Evolutionary conservation across 768 basidiomycete genomes (phyloP).

Genomic region (Suillus cothurnatus): DNA sequence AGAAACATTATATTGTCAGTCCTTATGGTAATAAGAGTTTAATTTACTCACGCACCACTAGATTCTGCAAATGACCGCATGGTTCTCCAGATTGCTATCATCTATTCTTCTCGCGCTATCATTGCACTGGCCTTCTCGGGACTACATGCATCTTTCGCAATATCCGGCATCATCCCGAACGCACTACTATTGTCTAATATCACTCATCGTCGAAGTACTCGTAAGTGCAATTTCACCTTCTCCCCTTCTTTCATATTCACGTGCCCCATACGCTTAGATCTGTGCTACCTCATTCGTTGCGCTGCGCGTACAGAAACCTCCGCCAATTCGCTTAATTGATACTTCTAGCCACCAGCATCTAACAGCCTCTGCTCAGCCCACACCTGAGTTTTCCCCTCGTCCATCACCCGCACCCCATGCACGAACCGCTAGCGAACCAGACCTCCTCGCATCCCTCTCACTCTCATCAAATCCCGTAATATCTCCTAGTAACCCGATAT

Average conservation of each 20-base stretch:
- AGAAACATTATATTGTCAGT: constrained; percentile 63
- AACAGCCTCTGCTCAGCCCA: constrained; percentile 40
- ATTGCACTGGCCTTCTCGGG: constrained; percentile 43
- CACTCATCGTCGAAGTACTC: constrained; percentile 52
- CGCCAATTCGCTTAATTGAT: constrained; percentile 69
- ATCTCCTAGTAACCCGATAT: constrained; percentile 53
- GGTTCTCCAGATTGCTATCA: constrained; percentile 58
- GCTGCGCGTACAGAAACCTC: constrained; percentile 68
- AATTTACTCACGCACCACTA: constrained; percentile 30
- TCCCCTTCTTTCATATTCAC: constrained; percentile 11
- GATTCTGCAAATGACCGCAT: constrained; percentile 60
- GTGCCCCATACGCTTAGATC: constrained; percentile 39
- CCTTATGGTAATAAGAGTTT: neutral
- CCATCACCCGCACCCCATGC: constrained; percentile 29
- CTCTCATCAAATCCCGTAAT: constrained; percentile 68
- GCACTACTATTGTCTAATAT: constrained; percentile 49
- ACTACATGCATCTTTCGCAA: constrained; percentile 39
- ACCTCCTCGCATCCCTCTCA: constrained; percentile 61
- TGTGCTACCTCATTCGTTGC: constrained; percentile 52
- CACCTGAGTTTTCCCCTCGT: constrained; percentile 38
- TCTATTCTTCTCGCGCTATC: constrained; percentile 46
- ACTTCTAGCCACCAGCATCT: constrained; percentile 45
- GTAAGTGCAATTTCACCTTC: constrained; percentile 42
- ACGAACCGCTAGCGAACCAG: constrained; percentile 44
- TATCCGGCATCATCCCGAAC: constrained; percentile 38